Conservation (phyloP, 352 stramenopile species). For the Aphanomyces stellatus region DNA sequence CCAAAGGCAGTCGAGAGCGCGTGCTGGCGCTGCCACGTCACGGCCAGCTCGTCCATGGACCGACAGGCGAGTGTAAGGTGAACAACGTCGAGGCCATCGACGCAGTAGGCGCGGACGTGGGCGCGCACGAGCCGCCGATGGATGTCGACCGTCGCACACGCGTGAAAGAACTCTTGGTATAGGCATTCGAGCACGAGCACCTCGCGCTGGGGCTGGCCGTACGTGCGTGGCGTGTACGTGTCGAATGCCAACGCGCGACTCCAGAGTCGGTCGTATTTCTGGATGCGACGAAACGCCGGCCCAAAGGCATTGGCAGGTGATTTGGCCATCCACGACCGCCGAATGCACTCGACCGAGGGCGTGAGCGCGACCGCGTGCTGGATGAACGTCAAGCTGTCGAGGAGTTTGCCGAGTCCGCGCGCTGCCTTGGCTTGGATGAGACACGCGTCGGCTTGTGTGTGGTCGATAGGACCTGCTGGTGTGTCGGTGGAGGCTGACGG, state of each 20-base stretch:
- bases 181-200: conserved; percentile 8
- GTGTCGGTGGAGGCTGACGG: background rate
- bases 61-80: conserved; percentile 5
- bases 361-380: conserved; percentile 3
- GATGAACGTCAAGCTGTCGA: conserved; percentile 11
- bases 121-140: conserved; percentile 2
- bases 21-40: background rate
- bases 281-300: background rate
- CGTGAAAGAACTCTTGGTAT: conserved; percentile 5
- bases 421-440: conserved; percentile 15
- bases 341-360: conserved; percentile 13
- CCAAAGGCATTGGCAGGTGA: background rate
- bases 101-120: conserved; percentile 8
- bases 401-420: background rate
- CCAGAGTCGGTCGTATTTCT: conserved; percentile 11
- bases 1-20: background rate
- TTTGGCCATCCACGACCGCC: background rate
- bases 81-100: background rate
- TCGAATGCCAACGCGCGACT: background rate
- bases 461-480: background rate
- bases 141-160: background rate
- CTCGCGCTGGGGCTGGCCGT: background rate
- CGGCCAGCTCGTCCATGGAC: background rate
- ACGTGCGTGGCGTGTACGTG: background rate
- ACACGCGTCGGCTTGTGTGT: background rate